Percentiles rank a stretch among this genome's conserved stretches.
These are phyloP conservation scores for Laetiporus sulphureus DNA, from an alignment of 1,284 basidiomycete species.

Conservation along the genomic window DNA sequence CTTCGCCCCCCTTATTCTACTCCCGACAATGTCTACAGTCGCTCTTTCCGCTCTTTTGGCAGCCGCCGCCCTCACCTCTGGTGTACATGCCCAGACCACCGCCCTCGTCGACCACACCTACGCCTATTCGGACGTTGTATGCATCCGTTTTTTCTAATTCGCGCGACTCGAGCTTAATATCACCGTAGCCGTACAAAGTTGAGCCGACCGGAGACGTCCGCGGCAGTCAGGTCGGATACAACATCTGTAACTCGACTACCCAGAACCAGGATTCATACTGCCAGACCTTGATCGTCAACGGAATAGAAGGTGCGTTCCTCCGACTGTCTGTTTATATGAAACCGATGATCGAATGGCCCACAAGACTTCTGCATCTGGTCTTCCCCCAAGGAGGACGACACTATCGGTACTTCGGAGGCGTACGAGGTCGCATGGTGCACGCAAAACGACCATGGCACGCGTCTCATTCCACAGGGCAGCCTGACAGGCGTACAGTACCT, in stretches of 20 bases:
- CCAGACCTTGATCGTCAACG: conserved; percentile 55
- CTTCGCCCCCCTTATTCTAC: conserved; percentile 9
- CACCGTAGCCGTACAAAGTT: conserved; percentile 46
- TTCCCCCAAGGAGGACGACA: conserved; percentile 36
- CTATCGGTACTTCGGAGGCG: conserved; percentile 62
- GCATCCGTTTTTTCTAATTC: conserved; percentile 11
- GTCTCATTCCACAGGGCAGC: conserved; percentile 56
- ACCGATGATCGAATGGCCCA: conserved; percentile 1
- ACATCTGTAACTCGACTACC: conserved; percentile 66
- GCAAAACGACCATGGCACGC: conserved; percentile 56
- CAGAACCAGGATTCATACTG: conserved; percentile 52
- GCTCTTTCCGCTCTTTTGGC: conserved; percentile 38
- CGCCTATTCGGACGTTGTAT: conserved; percentile 41
- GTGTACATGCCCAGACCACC: conserved; percentile 31
- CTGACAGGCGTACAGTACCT: conserved; percentile 63
- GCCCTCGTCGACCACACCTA: conserved; percentile 44
- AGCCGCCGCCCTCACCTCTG: conserved; percentile 27
- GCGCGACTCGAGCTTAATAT: not conserved
- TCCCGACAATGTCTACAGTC: conserved; percentile 32
- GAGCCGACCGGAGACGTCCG: conserved; percentile 44
- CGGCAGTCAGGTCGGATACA: conserved; percentile 58
- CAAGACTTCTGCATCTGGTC: conserved; percentile 62
- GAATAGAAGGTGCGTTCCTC: conserved; percentile 38
- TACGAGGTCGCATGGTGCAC: conserved; percentile 74
- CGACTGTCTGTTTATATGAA: conserved; percentile 7